A percentile compares a stretch with the other conserved stretches of the same genome.
phyloP scores from a whole-genome alignment of 75 land plant genomes.

The Gnetum montanum region DNA sequence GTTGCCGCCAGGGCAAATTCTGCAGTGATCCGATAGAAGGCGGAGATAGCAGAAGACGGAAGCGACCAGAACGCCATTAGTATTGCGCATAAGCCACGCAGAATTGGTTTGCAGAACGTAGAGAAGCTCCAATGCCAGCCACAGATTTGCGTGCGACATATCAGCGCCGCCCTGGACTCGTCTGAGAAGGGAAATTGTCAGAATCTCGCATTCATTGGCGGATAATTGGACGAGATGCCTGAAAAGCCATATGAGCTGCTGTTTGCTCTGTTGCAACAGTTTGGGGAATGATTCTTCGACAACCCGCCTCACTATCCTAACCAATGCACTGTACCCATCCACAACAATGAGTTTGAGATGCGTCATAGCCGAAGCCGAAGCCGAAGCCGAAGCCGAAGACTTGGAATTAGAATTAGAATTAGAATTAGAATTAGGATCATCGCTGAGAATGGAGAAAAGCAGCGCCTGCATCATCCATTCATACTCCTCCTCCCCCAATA shows the following conservation, averaged over 20 bases:
- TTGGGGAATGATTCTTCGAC: constrained; percentile 53
- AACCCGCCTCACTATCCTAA: constrained; percentile 28
- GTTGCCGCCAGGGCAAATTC: too few relatives aligned
- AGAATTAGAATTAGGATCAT: too few relatives aligned
- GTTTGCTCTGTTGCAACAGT: constrained; percentile 32
- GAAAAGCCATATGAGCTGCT: constrained; percentile 53
- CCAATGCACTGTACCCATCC: constrained; percentile 73
- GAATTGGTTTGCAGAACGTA: constrained; percentile 32
- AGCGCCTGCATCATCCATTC: constrained; percentile 48
- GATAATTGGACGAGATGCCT: constrained; percentile 35
- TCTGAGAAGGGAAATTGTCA: constrained; percentile 58
- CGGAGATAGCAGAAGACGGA: constrained; percentile 67
- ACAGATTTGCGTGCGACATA: constrained; percentile 51
- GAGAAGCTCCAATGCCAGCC: constrained; percentile 65
- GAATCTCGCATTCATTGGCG: constrained; percentile 45
- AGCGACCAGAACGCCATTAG: constrained; percentile 34
- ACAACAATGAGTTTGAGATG: constrained; percentile 59
- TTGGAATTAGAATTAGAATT: too few relatives aligned
- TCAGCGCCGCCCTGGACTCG: constrained; percentile 76
- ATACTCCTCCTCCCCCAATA: constrained; percentile 40
- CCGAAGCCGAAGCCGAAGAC: too few relatives aligned
- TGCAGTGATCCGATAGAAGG: constrained; percentile 70
- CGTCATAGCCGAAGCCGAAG: constrained; percentile 38
- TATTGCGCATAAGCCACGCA: constrained; percentile 51
- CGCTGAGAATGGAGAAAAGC: constrained; percentile 46